These are phyloP conservation scores for Huntiella bhutanensis DNA, from an alignment of 2,329 filamentous ascomycete genomes.

Conservation along the genomic window DNA sequence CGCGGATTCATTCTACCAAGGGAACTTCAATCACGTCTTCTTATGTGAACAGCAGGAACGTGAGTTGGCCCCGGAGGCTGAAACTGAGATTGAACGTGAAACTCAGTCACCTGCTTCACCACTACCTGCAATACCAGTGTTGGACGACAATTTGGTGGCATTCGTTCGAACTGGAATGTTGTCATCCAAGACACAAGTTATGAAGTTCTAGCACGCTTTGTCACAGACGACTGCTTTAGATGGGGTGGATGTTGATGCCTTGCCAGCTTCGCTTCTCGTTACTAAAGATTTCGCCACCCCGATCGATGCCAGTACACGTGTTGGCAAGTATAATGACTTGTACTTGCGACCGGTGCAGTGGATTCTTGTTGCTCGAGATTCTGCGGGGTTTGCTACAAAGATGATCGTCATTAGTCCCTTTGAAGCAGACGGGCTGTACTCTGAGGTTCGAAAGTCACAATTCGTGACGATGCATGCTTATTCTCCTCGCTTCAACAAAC, in stretches of 20 bases:
- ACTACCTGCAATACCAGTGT: constrained; percentile 21
- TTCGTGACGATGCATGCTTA: constrained; percentile 31
- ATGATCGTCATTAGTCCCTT: constrained; percentile 39
- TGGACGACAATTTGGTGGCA: constrained; percentile 17
- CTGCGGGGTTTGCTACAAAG: not conserved
- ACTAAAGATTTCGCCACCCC: constrained; percentile 30
- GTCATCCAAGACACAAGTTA: constrained; percentile 17
- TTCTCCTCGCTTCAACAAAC: constrained; percentile 24
- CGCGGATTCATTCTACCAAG: not conserved
- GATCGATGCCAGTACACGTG: no score
- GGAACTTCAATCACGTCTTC: constrained; percentile 13
- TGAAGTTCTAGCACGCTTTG: constrained; percentile 28
- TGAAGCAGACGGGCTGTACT: constrained; percentile 36
- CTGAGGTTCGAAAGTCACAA: constrained; percentile 18
- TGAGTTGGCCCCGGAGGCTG: constrained; percentile 44
- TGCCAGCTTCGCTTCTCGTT: constrained; percentile 24
- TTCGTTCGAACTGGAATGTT: constrained; percentile 24
- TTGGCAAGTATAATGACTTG: constrained; percentile 18
- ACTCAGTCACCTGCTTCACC: constrained; percentile 27
- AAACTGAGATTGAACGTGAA: constrained; percentile 31
- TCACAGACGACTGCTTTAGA: constrained; percentile 21
- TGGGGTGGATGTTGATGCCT: constrained; percentile 18
- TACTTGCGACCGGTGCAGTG: constrained; percentile 37
- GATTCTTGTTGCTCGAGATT: constrained; percentile 20
- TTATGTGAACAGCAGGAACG: constrained; percentile 50